A percentile compares a stretch with the other conserved stretches of the same genome.
Conservation (phyloP, 2,329 filamentous ascomycete species). For the Fusarium redolens region DNA sequence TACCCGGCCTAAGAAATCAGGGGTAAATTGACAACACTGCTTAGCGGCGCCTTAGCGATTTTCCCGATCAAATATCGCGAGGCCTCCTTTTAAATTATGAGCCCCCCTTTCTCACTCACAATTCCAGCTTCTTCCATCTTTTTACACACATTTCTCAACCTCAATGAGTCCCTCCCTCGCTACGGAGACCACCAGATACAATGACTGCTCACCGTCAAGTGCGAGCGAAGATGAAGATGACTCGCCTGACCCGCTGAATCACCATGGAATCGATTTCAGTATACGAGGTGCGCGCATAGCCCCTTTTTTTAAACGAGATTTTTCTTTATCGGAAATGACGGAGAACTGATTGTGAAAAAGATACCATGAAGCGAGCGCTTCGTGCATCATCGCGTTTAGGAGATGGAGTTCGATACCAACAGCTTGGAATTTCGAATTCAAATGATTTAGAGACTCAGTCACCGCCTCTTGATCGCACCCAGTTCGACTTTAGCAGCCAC, state of each 20-base stretch:
- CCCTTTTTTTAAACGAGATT: background rate
- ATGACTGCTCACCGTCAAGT: conserved; percentile 35
- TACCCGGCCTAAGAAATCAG: conserved; percentile 22
- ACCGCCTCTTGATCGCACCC: conserved; percentile 23
- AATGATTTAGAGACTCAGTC: conserved; percentile 42
- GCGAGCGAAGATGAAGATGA: conserved; percentile 39
- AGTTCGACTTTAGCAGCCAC: conserved; percentile 20
- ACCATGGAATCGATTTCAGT: conserved; percentile 30
- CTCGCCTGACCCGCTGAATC: conserved; percentile 26
- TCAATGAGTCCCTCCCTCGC: conserved; percentile 37
- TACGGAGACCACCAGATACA: conserved; percentile 34
- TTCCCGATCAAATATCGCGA: background rate
- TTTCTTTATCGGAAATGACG: background rate
- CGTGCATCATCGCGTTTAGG: conserved; percentile 39
- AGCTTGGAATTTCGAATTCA: conserved; percentile 28
- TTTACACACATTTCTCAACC: background rate
- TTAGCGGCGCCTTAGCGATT: background rate
- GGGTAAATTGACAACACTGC: conserved; percentile 29
- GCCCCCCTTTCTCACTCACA: conserved; percentile 15
- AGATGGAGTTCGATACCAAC: conserved; percentile 40
- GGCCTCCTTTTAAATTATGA: conserved; percentile 4
- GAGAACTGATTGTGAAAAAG: conserved; percentile 28
- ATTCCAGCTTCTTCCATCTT: background rate
- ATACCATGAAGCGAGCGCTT: conserved; percentile 39
- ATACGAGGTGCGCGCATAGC: conserved; percentile 26